Evolutionary conservation across 2,329 filamentous ascomycete genomes (phyloP).

Genomic region (Thermoascus crustaceus): DNA sequence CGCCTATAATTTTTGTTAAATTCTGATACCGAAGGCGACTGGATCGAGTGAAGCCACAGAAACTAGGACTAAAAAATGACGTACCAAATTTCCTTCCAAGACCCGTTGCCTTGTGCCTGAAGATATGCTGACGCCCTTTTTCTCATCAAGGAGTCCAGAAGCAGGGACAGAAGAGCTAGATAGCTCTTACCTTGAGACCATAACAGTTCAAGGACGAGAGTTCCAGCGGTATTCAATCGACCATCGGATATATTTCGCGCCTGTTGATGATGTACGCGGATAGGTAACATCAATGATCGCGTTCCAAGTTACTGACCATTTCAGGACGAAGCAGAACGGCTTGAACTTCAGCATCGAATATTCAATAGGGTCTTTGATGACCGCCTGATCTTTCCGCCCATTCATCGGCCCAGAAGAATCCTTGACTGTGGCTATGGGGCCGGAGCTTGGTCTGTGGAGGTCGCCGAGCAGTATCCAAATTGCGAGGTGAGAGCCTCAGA

Average conservation of each 20-base stretch:
- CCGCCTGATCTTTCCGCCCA: conserved; percentile 61
- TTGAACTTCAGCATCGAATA: conserved; percentile 56
- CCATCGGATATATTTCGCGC: conserved; percentile 58
- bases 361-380: conserved; percentile 58
- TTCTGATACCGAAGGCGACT: background rate
- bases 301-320: conserved; percentile 7
- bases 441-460: conserved; percentile 62
- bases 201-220: conserved; percentile 53
- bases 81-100: conserved; percentile 16
- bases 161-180: conserved; percentile 46
- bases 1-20: background rate
- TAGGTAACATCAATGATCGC: conserved; percentile 3
- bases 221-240: conserved; percentile 62
- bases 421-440: conserved; percentile 67
- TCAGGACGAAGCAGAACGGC: conserved; percentile 60
- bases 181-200: conserved; percentile 50
- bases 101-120: conserved; percentile 6
- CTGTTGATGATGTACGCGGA: conserved; percentile 59
- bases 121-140: conserved; percentile 18
- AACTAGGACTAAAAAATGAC: conserved; percentile 18
- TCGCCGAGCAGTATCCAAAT: conserved; percentile 55
- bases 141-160: conserved; percentile 32
- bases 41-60: background rate
- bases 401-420: conserved; percentile 49
- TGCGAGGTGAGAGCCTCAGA: conserved; percentile 49